phyloP scores from a whole-genome alignment of 495 filamentous ascomycete species.

The Penicillium robsamsonii region DNA sequence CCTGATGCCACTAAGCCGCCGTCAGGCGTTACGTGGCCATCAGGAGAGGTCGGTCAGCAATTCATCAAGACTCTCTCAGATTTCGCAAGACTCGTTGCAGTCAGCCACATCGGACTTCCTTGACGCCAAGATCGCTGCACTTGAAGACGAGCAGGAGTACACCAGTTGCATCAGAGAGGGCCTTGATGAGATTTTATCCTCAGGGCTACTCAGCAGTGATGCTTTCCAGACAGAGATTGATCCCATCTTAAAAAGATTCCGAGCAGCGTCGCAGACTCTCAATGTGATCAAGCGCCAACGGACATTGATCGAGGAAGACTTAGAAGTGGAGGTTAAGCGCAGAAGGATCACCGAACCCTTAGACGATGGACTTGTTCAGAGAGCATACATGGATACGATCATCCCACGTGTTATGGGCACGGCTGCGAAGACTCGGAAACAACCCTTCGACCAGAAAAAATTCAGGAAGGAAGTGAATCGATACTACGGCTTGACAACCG shows the following conservation, averaged over 20 bases:
- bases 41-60: too few species aligned
- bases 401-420: constrained; percentile 17
- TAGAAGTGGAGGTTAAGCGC: background rate
- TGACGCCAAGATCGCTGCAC: too few species aligned
- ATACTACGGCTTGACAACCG: background rate
- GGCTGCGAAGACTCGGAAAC: constrained; percentile 8
- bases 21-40: too few species aligned
- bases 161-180: background rate
- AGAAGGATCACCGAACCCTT: background rate
- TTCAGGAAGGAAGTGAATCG: constrained; percentile 12
- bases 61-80: too few species aligned
- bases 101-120: too few species aligned
- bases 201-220: background rate
- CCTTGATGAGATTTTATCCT: background rate
- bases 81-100: too few species aligned
- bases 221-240: background rate
- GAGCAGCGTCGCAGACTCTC: background rate
- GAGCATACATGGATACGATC: constrained; percentile 15
- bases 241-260: background rate
- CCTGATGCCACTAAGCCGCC: too few species aligned
- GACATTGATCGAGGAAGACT: background rate
- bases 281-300: background rate
- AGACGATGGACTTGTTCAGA: constrained; percentile 6
- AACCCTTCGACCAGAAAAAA: constrained; percentile 3
- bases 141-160: too few species aligned